Conservation (phyloP, 2,329 filamentous ascomycete species). For the Ophiostoma angusticollis region DNA sequence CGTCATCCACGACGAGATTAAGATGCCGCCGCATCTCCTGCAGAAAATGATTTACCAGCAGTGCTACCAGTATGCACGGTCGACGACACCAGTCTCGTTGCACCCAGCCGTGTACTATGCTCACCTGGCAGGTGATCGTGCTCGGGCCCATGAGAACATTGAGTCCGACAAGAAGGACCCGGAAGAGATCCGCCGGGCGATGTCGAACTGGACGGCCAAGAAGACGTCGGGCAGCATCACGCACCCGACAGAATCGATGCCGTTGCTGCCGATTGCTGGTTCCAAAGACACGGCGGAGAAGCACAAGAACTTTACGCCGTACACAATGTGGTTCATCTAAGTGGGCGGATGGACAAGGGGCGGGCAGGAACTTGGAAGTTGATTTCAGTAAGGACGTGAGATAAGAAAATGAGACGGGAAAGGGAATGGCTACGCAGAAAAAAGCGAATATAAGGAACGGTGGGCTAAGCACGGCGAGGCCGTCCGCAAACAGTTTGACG, state of each 20-base stretch:
- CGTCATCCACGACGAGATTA: conserved; percentile 71
- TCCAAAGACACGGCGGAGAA: conserved; percentile 9
- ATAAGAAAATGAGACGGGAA: too few relatives aligned
- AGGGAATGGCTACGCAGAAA: too few relatives aligned
- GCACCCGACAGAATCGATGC: conserved; percentile 12
- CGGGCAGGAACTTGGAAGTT: too few relatives aligned
- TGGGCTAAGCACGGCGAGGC: too few relatives aligned
- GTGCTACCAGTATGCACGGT: conserved; percentile 84
- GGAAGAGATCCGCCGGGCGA: conserved; percentile 30
- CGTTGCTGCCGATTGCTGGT: conserved; percentile 21
- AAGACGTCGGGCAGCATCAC: conserved; percentile 20
- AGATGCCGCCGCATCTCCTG: conserved; percentile 52
- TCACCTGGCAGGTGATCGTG: conserved; percentile 73
- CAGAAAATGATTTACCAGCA: conserved; percentile 90
- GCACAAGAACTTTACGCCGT: conserved; percentile 20
- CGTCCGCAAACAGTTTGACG: too few relatives aligned
- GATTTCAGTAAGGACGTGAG: too few relatives aligned
- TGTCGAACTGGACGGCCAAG: conserved; percentile 28
- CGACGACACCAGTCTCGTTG: conserved; percentile 81
- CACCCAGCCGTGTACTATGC: conserved; percentile 93
- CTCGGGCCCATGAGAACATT: conserved; percentile 56
- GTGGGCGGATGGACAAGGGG: too few relatives aligned
- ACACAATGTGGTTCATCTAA: conserved; percentile 33
- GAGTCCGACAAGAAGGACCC: conserved; percentile 31
- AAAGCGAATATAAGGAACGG: too few relatives aligned